phyloP scores from a whole-genome alignment of 331 rosid genomes.

The Pyracantha coccinea region DNA sequence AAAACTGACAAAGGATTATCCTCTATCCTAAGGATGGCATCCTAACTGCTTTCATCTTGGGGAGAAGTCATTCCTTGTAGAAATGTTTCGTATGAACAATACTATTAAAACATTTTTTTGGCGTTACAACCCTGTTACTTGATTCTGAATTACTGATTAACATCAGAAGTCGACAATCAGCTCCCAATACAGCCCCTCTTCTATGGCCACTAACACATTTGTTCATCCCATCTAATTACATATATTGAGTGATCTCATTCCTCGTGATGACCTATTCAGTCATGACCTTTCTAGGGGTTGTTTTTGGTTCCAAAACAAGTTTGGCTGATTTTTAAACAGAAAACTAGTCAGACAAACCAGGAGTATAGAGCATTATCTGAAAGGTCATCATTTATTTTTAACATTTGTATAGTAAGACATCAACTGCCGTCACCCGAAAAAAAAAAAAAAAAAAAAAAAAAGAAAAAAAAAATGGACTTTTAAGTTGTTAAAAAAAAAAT shows the following conservation, averaged over 20 bases:
- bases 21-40: background rate
- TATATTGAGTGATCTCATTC: background rate
- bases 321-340: background rate
- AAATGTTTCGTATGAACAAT: background rate
- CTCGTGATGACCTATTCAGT: background rate
- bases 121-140: background rate
- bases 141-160: background rate
- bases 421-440: background rate
- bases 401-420: background rate
- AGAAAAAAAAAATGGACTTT: background rate
- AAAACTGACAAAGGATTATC: background rate
- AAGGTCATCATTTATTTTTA: background rate
- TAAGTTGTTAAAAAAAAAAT: background rate
- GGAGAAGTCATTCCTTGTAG: background rate
- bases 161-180: background rate
- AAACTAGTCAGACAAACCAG: background rate
- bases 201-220: background rate
- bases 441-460: background rate
- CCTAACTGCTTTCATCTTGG: background rate
- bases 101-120: background rate
- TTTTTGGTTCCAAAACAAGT: background rate
- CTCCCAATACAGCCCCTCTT: background rate
- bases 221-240: background rate
- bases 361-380: too few relatives aligned
- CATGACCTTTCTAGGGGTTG: too few relatives aligned